Percentiles rank a stretch among this genome's conserved stretches.
These are phyloP conservation scores for Colletotrichum caudatum DNA, from an alignment of 2,329 filamentous ascomycete genomes.

Conservation along the genomic window DNA sequence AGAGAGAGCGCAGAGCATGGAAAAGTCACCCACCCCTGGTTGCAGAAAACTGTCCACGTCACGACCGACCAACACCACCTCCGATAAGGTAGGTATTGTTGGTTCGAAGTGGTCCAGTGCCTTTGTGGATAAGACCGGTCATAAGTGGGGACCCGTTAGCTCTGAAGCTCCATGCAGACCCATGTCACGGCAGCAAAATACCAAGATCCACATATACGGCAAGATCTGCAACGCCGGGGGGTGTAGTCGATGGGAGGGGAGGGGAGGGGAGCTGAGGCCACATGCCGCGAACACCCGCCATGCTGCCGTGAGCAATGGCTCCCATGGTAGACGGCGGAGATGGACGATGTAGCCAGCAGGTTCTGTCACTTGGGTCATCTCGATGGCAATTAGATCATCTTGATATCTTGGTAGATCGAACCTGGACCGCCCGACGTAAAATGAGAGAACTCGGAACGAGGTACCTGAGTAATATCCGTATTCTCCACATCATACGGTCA, in stretches of 20 bases:
- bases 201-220: neutral
- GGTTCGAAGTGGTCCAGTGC: no score
- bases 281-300: neutral
- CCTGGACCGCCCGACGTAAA: neutral
- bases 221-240: neutral
- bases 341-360: neutral
- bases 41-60: neutral
- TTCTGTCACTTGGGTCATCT: neutral
- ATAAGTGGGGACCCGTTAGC: conserved; percentile 1
- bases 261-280: neutral
- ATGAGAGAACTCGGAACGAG: neutral
- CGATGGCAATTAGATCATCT: neutral
- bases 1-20: neutral
- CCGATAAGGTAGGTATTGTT: no score
- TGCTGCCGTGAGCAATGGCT: neutral
- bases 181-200: neutral
- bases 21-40: neutral
- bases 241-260: no score
- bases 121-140: conserved; percentile 1
- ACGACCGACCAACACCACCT: no score
- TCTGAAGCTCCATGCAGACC: neutral
- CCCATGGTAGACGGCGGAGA: neutral
- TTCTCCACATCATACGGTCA: neutral
- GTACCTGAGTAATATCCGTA: neutral
- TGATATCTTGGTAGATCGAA: neutral